Conservation (phyloP, 331 rosid genomes). For the Pyracantha coccinea region DNA sequence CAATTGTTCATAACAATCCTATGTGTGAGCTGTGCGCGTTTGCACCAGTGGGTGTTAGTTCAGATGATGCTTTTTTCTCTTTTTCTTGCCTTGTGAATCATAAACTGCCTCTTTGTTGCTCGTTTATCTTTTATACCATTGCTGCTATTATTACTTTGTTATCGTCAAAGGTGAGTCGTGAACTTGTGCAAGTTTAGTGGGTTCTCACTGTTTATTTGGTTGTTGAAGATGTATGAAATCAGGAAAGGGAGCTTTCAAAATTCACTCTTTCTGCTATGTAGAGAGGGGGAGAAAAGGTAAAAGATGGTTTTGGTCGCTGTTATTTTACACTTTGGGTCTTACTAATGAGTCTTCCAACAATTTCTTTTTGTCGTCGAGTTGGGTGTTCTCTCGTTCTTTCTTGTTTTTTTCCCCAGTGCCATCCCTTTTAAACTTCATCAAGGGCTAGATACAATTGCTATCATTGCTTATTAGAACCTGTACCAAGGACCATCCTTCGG, state of each 20-base stretch:
- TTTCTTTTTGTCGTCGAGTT: background rate
- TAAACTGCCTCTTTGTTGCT: background rate
- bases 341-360: background rate
- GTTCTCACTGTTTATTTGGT: too few species aligned
- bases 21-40: background rate
- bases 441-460: background rate
- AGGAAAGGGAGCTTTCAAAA: background rate
- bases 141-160: background rate
- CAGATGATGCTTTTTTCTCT: background rate
- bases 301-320: background rate
- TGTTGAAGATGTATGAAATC: too few species aligned
- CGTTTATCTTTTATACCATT: background rate
- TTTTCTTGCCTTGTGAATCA: too few species aligned
- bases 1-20: slow-evolving; percentile 11
- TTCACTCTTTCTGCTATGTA: background rate
- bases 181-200: too few species aligned
- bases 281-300: background rate
- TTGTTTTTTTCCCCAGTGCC: background rate
- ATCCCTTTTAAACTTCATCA: background rate
- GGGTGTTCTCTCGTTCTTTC: background rate
- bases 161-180: background rate
- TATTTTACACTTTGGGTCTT: background rate
- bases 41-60: background rate
- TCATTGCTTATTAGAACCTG: background rate
- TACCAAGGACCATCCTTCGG: background rate